Evolutionary conservation across 257 asterid genomes (phyloP).

Genomic region (Penstemon newberryi): DNA sequence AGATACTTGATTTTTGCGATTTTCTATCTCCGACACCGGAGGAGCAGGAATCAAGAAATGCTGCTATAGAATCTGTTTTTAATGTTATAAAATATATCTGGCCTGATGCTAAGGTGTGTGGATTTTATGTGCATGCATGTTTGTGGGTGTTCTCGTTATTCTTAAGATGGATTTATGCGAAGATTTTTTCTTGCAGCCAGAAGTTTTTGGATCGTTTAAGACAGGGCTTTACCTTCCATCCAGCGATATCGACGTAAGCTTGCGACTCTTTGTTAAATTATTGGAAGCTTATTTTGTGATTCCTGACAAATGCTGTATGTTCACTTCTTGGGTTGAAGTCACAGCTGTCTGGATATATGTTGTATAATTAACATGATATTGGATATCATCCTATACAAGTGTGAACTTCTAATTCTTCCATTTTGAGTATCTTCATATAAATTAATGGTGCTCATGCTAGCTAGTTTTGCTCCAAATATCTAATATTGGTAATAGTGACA

Average conservation of each 20-base stretch:
- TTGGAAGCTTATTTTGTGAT: neutral
- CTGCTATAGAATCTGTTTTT: conserved; percentile 75
- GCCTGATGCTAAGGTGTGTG: conserved; percentile 79
- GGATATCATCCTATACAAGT: too few relatives aligned
- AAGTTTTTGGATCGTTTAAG: conserved; percentile 93
- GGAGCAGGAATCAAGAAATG: conserved; percentile 71
- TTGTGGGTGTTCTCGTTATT: neutral
- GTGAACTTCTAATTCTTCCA: too few relatives aligned
- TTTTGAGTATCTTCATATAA: too few relatives aligned
- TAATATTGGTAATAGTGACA: too few relatives aligned
- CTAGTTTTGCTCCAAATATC: too few relatives aligned
- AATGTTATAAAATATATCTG: conserved; percentile 83
- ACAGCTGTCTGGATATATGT: too few relatives aligned
- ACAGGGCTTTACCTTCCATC: conserved; percentile 98
- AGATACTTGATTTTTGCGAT: conserved; percentile 89
- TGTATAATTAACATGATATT: too few relatives aligned
- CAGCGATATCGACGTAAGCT: conserved; percentile 91
- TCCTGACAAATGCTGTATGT: too few relatives aligned
- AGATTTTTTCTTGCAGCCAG: conserved; percentile 58
- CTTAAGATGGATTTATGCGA: neutral
- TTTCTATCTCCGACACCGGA: conserved; percentile 87
- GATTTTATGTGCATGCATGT: neutral
- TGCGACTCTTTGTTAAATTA: neutral
- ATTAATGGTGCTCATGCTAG: too few relatives aligned
- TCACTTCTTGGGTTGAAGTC: too few relatives aligned